Conservation (phyloP, 371 early-diverging fungal species). For the Parasitella parasitica region DNA sequence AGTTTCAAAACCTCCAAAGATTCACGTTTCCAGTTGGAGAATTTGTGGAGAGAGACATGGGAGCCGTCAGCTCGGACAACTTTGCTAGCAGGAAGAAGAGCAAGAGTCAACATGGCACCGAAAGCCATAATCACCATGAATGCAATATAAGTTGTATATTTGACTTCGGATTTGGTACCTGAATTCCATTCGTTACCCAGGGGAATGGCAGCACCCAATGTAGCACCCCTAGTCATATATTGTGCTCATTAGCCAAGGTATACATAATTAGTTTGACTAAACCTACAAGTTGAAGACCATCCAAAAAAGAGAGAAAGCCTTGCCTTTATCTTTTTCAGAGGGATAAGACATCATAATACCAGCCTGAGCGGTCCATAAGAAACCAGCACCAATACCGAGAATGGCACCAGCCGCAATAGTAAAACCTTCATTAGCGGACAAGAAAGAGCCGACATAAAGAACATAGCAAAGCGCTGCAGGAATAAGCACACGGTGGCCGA, state of each 20-base stretch:
- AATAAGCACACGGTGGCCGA: conserved; percentile 54
- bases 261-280: not conserved
- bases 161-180: conserved; percentile 31
- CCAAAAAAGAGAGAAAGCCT: conserved; percentile 71
- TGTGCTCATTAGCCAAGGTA: not conserved
- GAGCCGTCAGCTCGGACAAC: conserved; percentile 67
- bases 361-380: conserved; percentile 61
- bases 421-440: conserved; percentile 46
- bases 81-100: conserved; percentile 58
- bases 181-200: conserved; percentile 34
- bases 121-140: conserved; percentile 65
- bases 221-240: conserved; percentile 8
- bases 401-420: conserved; percentile 56
- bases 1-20: conserved; percentile 53
- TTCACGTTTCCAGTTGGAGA: conserved; percentile 55
- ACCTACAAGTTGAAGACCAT: conserved; percentile 67
- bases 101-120: conserved; percentile 56
- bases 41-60: conserved; percentile 54
- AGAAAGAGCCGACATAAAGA: conserved; percentile 57
- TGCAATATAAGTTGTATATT: conserved; percentile 58
- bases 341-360: conserved; percentile 83
- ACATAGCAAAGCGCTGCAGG: conserved; percentile 55
- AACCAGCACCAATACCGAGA: conserved; percentile 58
- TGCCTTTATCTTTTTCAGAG: conserved; percentile 69
- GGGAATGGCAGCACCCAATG: conserved; percentile 22